Evolutionary conservation across 2,329 filamentous ascomycete genomes (phyloP).

Genomic region (Cyclaneusma minus): DNA sequence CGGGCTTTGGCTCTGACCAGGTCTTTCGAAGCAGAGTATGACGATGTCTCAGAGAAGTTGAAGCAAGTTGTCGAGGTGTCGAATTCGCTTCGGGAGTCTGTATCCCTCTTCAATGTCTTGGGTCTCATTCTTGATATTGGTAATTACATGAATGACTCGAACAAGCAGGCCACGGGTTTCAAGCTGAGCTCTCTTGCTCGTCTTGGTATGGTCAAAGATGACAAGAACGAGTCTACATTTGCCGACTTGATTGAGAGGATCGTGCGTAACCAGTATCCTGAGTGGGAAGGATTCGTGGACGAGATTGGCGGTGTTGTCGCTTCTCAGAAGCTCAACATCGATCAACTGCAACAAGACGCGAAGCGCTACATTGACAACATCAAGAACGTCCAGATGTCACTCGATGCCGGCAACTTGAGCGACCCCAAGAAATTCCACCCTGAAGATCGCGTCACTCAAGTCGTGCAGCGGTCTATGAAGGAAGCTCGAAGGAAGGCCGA

Average conservation of each 20-base stretch:
- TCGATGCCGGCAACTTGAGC: constrained; percentile 87
- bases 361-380: constrained; percentile 91
- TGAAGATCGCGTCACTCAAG: constrained; percentile 81
- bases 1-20: constrained; percentile 73
- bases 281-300: constrained; percentile 79
- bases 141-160: constrained; percentile 99
- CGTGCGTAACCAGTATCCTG: constrained; percentile 87
- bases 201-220: constrained; percentile 95
- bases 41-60: constrained; percentile 75
- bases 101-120: constrained; percentile 88
- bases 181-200: constrained; percentile 89
- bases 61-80: constrained; percentile 76
- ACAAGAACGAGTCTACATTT: constrained; percentile 94
- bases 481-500: constrained; percentile 91
- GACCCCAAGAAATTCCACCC: constrained; percentile 97
- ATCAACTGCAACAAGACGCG: constrained; percentile 75
- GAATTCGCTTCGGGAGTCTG: constrained; percentile 79
- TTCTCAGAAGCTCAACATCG: constrained; percentile 85
- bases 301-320: constrained; percentile 70
- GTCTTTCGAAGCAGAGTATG: constrained; percentile 77
- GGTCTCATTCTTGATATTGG: constrained; percentile 94
- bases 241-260: constrained; percentile 93
- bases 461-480: constrained; percentile 91
- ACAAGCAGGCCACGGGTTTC: constrained; percentile 96
- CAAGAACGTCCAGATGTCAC: constrained; percentile 78